Percentiles rank a stretch among this genome's conserved stretches.
phyloP scores from a whole-genome alignment of 495 filamentous ascomycete genomes.

The Talaromyces adpressus region DNA sequence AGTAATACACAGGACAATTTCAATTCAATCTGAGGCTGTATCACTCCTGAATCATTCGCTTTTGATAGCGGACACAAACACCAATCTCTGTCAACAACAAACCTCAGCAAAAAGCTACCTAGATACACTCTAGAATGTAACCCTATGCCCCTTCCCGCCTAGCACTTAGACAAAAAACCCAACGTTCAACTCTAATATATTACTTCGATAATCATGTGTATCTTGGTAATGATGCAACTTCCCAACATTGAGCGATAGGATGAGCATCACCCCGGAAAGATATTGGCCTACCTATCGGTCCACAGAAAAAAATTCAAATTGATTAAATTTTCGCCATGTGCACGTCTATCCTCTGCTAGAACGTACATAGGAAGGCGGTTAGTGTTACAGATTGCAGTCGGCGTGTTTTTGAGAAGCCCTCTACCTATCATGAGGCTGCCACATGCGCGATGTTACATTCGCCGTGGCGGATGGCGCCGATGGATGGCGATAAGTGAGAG shows the following conservation, averaged over 20 bases:
- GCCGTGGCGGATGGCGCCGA: constrained; percentile 87
- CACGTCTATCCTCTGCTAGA: not conserved
- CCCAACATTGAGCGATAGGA: not conserved
- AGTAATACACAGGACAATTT: not conserved
- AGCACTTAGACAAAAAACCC: not conserved
- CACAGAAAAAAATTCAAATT: not conserved
- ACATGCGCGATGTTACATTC: constrained; percentile 52
- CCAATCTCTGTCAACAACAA: not conserved
- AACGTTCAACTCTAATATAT: not conserved
- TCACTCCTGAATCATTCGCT: not conserved
- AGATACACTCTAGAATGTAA: not conserved
- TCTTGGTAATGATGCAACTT: not conserved
- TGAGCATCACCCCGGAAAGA: not conserved
- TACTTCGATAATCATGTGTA: not conserved
- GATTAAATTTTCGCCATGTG: not conserved
- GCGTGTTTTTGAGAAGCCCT: not conserved
- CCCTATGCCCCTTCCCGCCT: not conserved
- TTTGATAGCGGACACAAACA: not conserved
- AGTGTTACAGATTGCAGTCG: not conserved
- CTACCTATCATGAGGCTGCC: not conserved
- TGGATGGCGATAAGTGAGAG: constrained; percentile 19
- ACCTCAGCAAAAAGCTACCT: not conserved
- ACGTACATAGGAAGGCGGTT: not conserved
- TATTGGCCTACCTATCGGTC: not conserved
- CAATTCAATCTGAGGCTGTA: not conserved